Evolutionary conservation across 805 yeast species (phyloP).

Genomic region (Hanseniaspora occidentalis): DNA sequence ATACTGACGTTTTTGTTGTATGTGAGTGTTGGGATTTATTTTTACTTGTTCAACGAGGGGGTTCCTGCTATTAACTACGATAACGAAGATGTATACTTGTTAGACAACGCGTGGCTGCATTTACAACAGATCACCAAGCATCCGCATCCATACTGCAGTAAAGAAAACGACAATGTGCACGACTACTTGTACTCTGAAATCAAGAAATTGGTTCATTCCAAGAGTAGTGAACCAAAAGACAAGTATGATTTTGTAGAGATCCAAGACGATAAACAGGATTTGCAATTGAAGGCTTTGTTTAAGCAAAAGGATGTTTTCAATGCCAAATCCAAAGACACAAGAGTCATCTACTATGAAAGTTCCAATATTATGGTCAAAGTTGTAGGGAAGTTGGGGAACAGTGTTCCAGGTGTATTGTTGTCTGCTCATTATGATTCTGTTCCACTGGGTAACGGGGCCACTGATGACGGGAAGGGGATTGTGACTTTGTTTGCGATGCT

Average conservation of each 20-base stretch:
- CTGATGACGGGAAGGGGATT: constrained; percentile 87
- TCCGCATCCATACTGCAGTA: constrained; percentile 72
- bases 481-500: constrained; percentile 68
- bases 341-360: constrained; percentile 68
- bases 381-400: constrained; percentile 41
- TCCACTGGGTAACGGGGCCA: constrained; percentile 75
- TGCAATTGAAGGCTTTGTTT: constrained; percentile 31
- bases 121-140: constrained; percentile 53
- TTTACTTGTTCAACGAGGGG: constrained; percentile 12
- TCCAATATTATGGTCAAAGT: constrained; percentile 69
- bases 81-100: constrained; percentile 6
- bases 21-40: constrained; percentile 28
- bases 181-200: constrained; percentile 44
- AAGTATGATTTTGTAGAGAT: constrained; percentile 14
- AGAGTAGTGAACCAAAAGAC: background rate
- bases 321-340: constrained; percentile 25
- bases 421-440: constrained; percentile 88
- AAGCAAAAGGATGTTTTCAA: constrained; percentile 39
- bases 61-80: background rate
- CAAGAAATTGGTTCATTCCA: constrained; percentile 18
- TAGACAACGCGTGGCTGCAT: constrained; percentile 47
- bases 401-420: constrained; percentile 53
- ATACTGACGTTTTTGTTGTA: constrained; percentile 39
- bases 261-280: constrained; percentile 27
- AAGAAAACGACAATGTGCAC: constrained; percentile 65